A percentile compares a stretch with the other conserved stretches of the same genome.
Conservation (phyloP, 139 green algal species). For the Chlamydomonas sp. region DNA sequence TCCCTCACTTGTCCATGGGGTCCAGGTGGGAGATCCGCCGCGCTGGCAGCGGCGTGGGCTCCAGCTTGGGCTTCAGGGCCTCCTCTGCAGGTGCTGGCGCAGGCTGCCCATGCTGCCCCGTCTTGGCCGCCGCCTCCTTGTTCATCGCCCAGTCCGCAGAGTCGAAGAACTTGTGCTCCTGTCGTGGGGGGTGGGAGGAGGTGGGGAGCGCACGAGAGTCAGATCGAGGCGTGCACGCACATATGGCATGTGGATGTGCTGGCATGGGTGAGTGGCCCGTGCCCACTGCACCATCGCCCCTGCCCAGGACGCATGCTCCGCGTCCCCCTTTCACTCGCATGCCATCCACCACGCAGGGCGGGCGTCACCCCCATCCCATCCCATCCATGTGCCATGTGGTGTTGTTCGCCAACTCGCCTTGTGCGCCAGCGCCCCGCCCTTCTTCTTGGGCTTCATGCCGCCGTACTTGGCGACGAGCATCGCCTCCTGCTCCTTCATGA, state of each 20-base stretch:
- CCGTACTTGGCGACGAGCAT: conserved; percentile 62
- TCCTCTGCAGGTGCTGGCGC: conserved; percentile 26
- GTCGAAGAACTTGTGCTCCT: conserved; percentile 73
- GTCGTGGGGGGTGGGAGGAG: conserved; percentile 12
- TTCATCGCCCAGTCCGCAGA: conserved; percentile 70
- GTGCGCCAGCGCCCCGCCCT: too few relatives aligned
- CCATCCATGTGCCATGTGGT: too few relatives aligned
- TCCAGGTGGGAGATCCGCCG: conserved; percentile 53
- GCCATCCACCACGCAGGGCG: too few relatives aligned
- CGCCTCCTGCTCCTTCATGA: conserved; percentile 59
- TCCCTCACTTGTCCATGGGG: conserved; percentile 17
- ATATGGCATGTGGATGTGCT: not conserved
- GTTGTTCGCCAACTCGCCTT: too few relatives aligned
- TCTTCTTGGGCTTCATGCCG: conserved; percentile 68
- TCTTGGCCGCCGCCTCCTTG: conserved; percentile 46
- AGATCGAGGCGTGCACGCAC: not conserved
- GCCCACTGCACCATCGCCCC: too few relatives aligned
- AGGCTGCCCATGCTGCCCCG: conserved; percentile 20
- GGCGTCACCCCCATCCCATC: too few relatives aligned
- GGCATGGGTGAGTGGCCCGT: too few relatives aligned
- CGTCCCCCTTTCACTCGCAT: too few relatives aligned
- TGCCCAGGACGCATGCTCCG: too few relatives aligned
- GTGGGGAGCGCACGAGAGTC: not conserved
- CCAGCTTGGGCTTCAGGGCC: conserved; percentile 56
- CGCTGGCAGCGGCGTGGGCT: conserved; percentile 34